phyloP scores from a whole-genome alignment of 768 basidiomycete genomes.

The Macrolepiota albuminosa region DNA sequence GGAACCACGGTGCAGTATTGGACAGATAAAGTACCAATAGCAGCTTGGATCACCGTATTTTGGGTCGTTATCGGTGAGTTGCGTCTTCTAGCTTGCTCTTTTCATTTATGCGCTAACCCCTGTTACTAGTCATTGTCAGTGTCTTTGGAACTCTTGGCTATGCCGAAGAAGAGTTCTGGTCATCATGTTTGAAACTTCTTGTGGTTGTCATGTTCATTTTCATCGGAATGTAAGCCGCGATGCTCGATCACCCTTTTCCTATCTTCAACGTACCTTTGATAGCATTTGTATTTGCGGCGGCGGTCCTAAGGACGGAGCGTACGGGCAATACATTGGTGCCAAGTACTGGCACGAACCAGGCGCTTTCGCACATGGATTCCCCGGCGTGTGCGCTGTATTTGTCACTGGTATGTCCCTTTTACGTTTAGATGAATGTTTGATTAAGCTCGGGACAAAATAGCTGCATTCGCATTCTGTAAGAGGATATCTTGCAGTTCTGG shows the following conservation, averaged over 20 bases:
- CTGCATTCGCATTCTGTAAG: constrained; percentile 38
- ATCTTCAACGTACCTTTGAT: neutral
- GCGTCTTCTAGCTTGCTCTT: neutral
- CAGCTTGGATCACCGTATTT: constrained; percentile 42
- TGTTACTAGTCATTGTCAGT: constrained; percentile 28
- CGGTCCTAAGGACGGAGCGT: constrained; percentile 32
- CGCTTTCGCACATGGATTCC: constrained; percentile 41
- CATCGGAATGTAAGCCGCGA: constrained; percentile 35
- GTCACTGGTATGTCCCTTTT: constrained; percentile 29
- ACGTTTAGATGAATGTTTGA: neutral
- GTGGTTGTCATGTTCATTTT: constrained; percentile 43
- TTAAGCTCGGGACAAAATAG: constrained; percentile 5
- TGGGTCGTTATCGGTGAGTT: constrained; percentile 33
- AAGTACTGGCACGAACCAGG: constrained; percentile 32
- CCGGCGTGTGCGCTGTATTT: constrained; percentile 41
- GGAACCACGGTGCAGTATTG: constrained; percentile 41
- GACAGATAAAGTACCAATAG: constrained; percentile 33
- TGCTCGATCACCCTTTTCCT: neutral
- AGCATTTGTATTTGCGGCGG: constrained; percentile 39
- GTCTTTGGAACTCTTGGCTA: constrained; percentile 43
- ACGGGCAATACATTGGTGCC: constrained; percentile 35
- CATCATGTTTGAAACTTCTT: constrained; percentile 43
- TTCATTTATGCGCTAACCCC: neutral
- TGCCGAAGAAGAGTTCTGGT: constrained; percentile 47
- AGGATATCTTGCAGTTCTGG: neutral